These are phyloP conservation scores for Pseudogymnoascus sp. DNA, from an alignment of 2,329 filamentous ascomycete genomes.

Conservation along the genomic window DNA sequence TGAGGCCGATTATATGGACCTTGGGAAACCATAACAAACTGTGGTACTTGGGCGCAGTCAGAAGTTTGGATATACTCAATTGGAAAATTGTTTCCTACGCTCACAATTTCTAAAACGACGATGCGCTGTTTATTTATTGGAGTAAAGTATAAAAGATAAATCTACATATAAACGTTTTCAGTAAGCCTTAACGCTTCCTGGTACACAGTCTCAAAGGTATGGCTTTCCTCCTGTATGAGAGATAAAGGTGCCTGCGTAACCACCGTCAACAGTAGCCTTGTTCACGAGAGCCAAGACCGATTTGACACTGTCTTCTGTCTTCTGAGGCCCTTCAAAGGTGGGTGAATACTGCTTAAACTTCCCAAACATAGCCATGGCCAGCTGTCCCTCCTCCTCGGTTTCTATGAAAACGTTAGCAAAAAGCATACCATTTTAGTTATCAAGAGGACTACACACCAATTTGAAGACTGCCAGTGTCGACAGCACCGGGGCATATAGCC, in stretches of 20 bases:
- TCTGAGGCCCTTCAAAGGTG: conserved; percentile 21
- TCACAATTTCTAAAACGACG: too few relatives aligned
- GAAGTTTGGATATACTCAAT: too few relatives aligned
- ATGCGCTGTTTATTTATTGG: too few relatives aligned
- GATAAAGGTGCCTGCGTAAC: conserved; percentile 18
- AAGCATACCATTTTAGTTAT: conserved; percentile 13
- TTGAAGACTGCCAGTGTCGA: conserved; percentile 34
- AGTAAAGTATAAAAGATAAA: neutral
- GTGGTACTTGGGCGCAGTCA: too few relatives aligned
- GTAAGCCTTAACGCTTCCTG: conserved; percentile 5
- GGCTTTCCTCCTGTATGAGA: conserved; percentile 16
- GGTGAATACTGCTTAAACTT: conserved; percentile 22
- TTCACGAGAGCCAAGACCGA: conserved; percentile 19
- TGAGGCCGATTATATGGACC: too few relatives aligned
- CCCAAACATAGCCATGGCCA: conserved; percentile 16
- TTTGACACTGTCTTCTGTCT: conserved; percentile 20
- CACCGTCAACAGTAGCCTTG: conserved; percentile 22
- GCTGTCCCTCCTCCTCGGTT: conserved; percentile 22
- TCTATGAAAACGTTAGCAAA: conserved; percentile 14
- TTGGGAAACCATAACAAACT: too few relatives aligned
- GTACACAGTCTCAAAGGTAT: conserved; percentile 14
- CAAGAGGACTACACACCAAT: conserved; percentile 17
- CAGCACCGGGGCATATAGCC: conserved; percentile 43
- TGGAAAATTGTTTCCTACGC: too few relatives aligned
- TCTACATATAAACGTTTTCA: neutral